Evolutionary conservation across 2,329 filamentous ascomycete species (phyloP).

Genomic region (Byssothecium circinans): DNA sequence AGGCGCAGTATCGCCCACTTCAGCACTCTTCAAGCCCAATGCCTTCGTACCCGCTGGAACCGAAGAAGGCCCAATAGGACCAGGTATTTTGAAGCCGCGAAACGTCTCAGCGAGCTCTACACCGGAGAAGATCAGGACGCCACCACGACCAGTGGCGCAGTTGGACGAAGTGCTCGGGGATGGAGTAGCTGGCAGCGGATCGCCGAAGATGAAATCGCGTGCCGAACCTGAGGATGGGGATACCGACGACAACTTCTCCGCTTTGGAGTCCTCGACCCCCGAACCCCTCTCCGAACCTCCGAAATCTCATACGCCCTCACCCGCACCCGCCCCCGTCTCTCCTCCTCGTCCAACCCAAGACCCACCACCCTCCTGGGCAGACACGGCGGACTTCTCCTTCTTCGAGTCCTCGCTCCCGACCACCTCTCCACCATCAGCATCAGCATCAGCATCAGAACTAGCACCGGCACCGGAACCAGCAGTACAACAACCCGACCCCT

Average conservation of each 20-base stretch:
- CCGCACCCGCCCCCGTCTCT: constrained; percentile 6
- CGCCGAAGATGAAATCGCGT: not conserved
- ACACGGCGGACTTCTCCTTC: constrained; percentile 27
- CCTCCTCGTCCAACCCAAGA: constrained; percentile 15
- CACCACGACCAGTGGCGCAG: not conserved
- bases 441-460: constrained; percentile 4
- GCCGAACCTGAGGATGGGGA: not conserved
- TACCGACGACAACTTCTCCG: constrained; percentile 5
- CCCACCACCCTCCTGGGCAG: constrained; percentile 15
- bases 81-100: constrained; percentile 28
- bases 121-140: constrained; percentile 10
- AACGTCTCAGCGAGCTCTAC: constrained; percentile 14
- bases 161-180: constrained; percentile 7
- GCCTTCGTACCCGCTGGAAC: constrained; percentile 28
- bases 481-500: no score
- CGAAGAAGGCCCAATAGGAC: constrained; percentile 35
- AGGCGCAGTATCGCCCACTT: constrained; percentile 38
- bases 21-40: constrained; percentile 33
- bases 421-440: constrained; percentile 1
- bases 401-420: constrained; percentile 30
- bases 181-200: not conserved
- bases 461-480: no score
- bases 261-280: constrained; percentile 3
- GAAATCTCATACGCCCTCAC: constrained; percentile 4
- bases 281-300: not conserved